Conservation (phyloP, 2,329 filamentous ascomycete species). For the Arthrocladium fulminans region DNA sequence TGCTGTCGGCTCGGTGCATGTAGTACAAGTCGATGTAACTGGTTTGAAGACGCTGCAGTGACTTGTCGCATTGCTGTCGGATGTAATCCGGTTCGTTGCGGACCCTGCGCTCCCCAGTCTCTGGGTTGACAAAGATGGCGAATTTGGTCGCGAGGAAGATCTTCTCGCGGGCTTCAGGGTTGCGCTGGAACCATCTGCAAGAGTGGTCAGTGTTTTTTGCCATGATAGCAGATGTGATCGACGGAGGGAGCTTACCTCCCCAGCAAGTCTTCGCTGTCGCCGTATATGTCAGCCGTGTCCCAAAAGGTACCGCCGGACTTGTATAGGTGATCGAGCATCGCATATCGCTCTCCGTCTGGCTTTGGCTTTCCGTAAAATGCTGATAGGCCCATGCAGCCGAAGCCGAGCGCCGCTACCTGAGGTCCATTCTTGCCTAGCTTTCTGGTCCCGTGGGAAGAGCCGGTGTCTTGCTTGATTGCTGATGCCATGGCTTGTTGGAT, state of each 20-base stretch:
- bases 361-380: conserved; percentile 40
- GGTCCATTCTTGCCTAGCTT: conserved; percentile 27
- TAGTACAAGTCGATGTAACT: conserved; percentile 39
- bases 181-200: conserved; percentile 22
- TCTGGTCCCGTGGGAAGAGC: conserved; percentile 14
- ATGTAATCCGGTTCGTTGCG: conserved; percentile 27
- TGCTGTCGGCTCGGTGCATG: conserved; percentile 33
- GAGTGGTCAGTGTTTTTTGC: conserved; percentile 14
- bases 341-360: conserved; percentile 41
- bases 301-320: conserved; percentile 26
- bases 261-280: conserved; percentile 27
- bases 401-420: conserved; percentile 25
- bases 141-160: conserved; percentile 24
- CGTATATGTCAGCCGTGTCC: conserved; percentile 30
- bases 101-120: conserved; percentile 14
- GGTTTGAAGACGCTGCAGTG: conserved; percentile 27
- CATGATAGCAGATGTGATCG: conserved; percentile 13
- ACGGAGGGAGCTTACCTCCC: conserved; percentile 17
- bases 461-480: neutral
- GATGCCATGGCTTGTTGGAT: neutral
- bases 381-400: conserved; percentile 23
- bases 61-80: conserved; percentile 24
- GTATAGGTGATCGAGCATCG: conserved; percentile 31
- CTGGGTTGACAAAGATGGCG: conserved; percentile 19
- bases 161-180: conserved; percentile 20